These are phyloP conservation scores for Cytospora chrysosperma DNA, from an alignment of 2,329 filamentous ascomycete species.

Conservation along the genomic window DNA sequence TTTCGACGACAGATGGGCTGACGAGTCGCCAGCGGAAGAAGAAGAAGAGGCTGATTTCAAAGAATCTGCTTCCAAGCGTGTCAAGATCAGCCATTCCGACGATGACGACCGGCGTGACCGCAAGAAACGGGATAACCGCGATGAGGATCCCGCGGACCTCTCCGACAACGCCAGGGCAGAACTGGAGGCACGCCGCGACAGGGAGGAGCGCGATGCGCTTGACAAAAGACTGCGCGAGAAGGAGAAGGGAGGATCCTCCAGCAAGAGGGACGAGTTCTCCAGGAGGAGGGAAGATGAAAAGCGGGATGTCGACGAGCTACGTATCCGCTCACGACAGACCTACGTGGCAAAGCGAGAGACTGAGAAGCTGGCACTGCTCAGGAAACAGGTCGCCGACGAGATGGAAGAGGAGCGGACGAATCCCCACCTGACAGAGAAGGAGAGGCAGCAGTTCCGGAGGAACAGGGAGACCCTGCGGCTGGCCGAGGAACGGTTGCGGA, in stretches of 20 bases:
- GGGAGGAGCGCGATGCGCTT: constrained; percentile 76
- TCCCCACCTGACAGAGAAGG: constrained; percentile 69
- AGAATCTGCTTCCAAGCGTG: constrained; percentile 69
- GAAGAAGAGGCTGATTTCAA: constrained; percentile 57
- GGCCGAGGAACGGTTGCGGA: constrained; percentile 79
- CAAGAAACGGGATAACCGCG: constrained; percentile 29
- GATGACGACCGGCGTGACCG: constrained; percentile 37
- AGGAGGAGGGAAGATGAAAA: constrained; percentile 66
- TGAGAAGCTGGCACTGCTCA: constrained; percentile 79
- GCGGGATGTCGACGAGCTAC: constrained; percentile 67
- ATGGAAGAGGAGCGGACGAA: constrained; percentile 76
- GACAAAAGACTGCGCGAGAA: constrained; percentile 72
- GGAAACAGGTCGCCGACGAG: constrained; percentile 89
- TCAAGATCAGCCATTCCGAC: constrained; percentile 62
- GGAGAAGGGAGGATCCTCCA: constrained; percentile 60
- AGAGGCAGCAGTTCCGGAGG: constrained; percentile 84
- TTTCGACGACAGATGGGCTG: constrained; percentile 78
- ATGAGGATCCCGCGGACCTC: constrained; percentile 45
- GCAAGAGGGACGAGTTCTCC: constrained; percentile 57
- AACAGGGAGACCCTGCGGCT: constrained; percentile 80
- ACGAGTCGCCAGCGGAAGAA: constrained; percentile 61
- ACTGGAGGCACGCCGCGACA: constrained; percentile 61
- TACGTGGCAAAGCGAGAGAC: constrained; percentile 92
- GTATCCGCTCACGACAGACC: constrained; percentile 82
- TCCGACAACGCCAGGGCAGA: constrained; percentile 62